Percentiles rank a stretch among this genome's conserved stretches.
Evolutionary conservation across 805 yeast species (phyloP).

Genomic region (Wickerhamomyces hampshirensis): DNA sequence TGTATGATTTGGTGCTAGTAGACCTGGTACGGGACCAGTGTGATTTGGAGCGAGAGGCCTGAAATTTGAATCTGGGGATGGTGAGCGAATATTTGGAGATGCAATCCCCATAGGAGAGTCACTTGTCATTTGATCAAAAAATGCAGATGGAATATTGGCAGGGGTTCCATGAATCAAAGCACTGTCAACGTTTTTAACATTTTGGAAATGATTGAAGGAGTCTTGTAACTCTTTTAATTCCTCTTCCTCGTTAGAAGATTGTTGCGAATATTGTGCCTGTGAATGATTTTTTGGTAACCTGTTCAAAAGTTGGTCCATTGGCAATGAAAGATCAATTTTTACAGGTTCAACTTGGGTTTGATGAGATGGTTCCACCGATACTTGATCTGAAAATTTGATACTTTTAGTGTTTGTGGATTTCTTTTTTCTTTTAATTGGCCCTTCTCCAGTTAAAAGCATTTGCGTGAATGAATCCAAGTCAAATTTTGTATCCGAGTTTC

Average conservation of each 20-base stretch:
- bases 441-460: conserved; percentile 75
- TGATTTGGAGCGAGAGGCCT: conserved; percentile 25
- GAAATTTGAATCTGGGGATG: conserved; percentile 26
- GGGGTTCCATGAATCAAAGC: conserved; percentile 71
- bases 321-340: conserved; percentile 54
- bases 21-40: conserved; percentile 17
- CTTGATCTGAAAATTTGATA: conserved; percentile 70
- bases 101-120: conserved; percentile 2
- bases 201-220: conserved; percentile 67
- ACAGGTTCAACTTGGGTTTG: conserved; percentile 19
- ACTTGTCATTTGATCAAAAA: conserved; percentile 25
- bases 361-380: conserved; percentile 24
- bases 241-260: conserved; percentile 62
- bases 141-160: conserved; percentile 39
- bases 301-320: conserved; percentile 70
- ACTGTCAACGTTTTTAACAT: conserved; percentile 70
- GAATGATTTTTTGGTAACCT: conserved; percentile 43
- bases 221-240: conserved; percentile 71
- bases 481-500: conserved; percentile 32
- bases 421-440: conserved; percentile 41
- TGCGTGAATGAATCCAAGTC: conserved; percentile 86
- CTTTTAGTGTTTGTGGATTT: conserved; percentile 41
- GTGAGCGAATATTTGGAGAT: conserved; percentile 15
- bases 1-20: conserved; percentile 17
- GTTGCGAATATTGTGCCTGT: conserved; percentile 29